These are phyloP conservation scores for Raffaelea ambrosiae DNA, from an alignment of 2,329 filamentous ascomycete genomes.

Conservation along the genomic window DNA sequence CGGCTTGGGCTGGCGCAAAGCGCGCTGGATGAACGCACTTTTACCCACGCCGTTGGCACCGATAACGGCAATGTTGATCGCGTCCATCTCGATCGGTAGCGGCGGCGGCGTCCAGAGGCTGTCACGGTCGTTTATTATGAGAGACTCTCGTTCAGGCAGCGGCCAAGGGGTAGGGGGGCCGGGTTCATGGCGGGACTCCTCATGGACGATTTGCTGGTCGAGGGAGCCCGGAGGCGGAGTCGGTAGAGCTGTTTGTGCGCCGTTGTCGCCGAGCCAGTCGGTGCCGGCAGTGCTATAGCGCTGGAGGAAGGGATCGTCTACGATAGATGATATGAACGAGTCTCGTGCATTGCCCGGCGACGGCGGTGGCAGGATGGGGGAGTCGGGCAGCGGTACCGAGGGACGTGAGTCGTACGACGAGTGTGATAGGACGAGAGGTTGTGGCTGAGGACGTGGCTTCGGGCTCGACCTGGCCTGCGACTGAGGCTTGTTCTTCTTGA, in stretches of 20 bases:
- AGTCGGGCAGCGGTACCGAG: neutral
- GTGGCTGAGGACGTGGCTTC: neutral
- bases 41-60: slow-evolving; percentile 60
- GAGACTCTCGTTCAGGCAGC: slow-evolving; percentile 39
- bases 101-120: neutral
- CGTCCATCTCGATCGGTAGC: slow-evolving; percentile 37
- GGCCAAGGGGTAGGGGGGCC: slow-evolving; percentile 25
- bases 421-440: neutral
- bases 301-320: slow-evolving; percentile 48
- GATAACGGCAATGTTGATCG: slow-evolving; percentile 58
- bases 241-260: slow-evolving; percentile 4
- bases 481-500: slow-evolving; percentile 1
- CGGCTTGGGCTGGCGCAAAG: slow-evolving; percentile 44
- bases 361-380: slow-evolving; percentile 4
- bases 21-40: slow-evolving; percentile 58
- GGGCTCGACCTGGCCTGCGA: slow-evolving; percentile 1
- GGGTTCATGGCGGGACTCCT: slow-evolving; percentile 29
- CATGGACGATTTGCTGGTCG: slow-evolving; percentile 8
- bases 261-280: slow-evolving; percentile 18
- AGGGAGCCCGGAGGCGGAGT: slow-evolving; percentile 12
- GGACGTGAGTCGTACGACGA: slow-evolving; percentile 4
- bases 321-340: slow-evolving; percentile 43
- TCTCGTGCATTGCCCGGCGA: slow-evolving; percentile 25
- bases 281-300: slow-evolving; percentile 29
- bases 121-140: slow-evolving; percentile 21